Conservation (phyloP, 1,284 basidiomycete species). For the Porogramme epimiltina region DNA sequence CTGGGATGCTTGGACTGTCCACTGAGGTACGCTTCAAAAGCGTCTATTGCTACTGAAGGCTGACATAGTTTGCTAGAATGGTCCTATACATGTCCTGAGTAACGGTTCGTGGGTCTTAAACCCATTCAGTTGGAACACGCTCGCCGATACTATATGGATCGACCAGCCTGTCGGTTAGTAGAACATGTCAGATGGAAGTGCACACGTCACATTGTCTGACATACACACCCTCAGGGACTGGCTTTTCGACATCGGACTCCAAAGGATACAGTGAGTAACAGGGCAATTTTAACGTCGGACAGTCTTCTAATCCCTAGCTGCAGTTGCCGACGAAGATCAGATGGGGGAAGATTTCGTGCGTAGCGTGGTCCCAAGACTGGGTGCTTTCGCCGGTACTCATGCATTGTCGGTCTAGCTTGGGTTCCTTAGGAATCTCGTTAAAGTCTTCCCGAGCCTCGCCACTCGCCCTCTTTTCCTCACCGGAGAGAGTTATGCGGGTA, state of each 20-base stretch:
- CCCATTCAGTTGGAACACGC: slow-evolving; percentile 54
- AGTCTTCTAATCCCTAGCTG: background rate
- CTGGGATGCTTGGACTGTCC: slow-evolving; percentile 64
- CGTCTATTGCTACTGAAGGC: background rate
- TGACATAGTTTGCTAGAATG: slow-evolving; percentile 48
- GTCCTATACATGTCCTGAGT: slow-evolving; percentile 57
- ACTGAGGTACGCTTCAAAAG: slow-evolving; percentile 49
- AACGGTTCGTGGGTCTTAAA: slow-evolving; percentile 54
- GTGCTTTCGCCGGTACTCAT: background rate
- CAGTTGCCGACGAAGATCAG: slow-evolving; percentile 66
- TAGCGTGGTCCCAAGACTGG: background rate
- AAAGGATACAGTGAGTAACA: slow-evolving; percentile 54
- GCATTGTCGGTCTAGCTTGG: slow-evolving; percentile 15
- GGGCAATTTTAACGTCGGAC: background rate
- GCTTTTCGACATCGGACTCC: slow-evolving; percentile 63
- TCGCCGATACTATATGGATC: slow-evolving; percentile 68
- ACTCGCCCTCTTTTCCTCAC: slow-evolving; percentile 29
- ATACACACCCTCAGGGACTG: slow-evolving; percentile 43
- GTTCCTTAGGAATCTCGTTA: slow-evolving; percentile 25
- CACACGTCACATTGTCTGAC: too few species aligned
- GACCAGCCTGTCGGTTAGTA: slow-evolving; percentile 62
- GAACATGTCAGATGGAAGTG: background rate
- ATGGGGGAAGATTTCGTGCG: slow-evolving; percentile 69
- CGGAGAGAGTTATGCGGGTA: slow-evolving; percentile 33
- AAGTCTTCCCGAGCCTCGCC: slow-evolving; percentile 29